These are phyloP conservation scores for Lachancea fermentati DNA, from an alignment of 805 yeast genomes.

Conservation along the genomic window DNA sequence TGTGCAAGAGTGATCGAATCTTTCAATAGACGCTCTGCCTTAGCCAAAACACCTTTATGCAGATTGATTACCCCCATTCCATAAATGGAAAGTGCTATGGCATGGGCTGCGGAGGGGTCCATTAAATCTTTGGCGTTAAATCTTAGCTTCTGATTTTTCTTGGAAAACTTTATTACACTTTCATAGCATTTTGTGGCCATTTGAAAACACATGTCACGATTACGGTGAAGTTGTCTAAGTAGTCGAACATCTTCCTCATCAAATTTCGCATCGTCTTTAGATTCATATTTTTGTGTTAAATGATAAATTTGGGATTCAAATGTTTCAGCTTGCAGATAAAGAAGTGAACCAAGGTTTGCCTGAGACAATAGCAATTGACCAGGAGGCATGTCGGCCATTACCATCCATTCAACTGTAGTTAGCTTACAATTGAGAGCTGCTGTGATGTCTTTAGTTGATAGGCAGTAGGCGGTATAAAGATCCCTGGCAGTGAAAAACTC, in stretches of 20 bases:
- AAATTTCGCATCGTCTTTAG: conserved; percentile 16
- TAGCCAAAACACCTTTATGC: conserved; percentile 49
- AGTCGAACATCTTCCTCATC: conserved; percentile 23
- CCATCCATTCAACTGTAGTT: conserved; percentile 65
- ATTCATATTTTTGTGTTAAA: conserved; percentile 25
- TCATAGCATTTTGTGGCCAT: conserved; percentile 39
- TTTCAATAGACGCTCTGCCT: conserved; percentile 55
- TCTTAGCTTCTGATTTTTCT: conserved; percentile 30
- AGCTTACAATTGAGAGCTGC: conserved; percentile 56
- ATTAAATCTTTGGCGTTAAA: conserved; percentile 33
- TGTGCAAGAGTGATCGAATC: conserved; percentile 69
- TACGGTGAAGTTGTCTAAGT: conserved; percentile 22
- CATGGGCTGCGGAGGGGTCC: conserved; percentile 47
- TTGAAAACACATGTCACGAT: conserved; percentile 27
- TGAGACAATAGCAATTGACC: conserved; percentile 59
- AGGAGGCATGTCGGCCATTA: conserved; percentile 61
- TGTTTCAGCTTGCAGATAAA: conserved; percentile 62
- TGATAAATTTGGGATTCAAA: conserved; percentile 44
- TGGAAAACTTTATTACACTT: conserved; percentile 39
- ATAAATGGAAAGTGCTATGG: conserved; percentile 74
- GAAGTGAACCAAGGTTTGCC: conserved; percentile 64
- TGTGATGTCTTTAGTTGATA: conserved; percentile 61
- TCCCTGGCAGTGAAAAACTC: conserved; percentile 79
- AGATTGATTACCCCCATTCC: conserved; percentile 77
- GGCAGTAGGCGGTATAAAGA: conserved; percentile 61